phyloP scores from a whole-genome alignment of 2,329 filamentous ascomycete species.

The Clarireedia paspali region DNA sequence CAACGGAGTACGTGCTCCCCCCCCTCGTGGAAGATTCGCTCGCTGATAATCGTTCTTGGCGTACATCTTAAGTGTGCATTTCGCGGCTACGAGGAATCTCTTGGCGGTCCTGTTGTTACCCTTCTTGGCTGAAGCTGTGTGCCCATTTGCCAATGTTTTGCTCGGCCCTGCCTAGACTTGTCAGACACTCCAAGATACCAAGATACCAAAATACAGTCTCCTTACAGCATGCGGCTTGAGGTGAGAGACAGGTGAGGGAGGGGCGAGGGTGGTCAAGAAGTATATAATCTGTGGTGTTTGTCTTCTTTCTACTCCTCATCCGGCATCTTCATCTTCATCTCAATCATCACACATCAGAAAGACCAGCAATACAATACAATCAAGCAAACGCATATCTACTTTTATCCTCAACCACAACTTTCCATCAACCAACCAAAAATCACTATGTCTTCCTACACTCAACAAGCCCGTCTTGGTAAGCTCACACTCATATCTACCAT shows the following conservation, averaged over 20 bases:
- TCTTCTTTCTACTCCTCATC: constrained; percentile 6
- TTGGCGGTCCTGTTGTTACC: neutral
- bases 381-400: neutral
- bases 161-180: constrained; percentile 2
- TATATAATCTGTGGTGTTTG: constrained; percentile 1
- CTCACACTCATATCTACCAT: neutral
- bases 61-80: neutral
- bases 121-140: constrained; percentile 8
- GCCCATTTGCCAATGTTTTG: neutral
- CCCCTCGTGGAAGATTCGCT: neutral
- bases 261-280: neutral
- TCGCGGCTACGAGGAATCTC: neutral
- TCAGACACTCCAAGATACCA: constrained; percentile 3
- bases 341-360: neutral
- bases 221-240: neutral
- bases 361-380: neutral
- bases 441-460: constrained; percentile 6
- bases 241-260: neutral
- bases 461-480: constrained; percentile 6
- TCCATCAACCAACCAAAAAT: neutral
- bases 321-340: neutral
- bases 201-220: neutral
- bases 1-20: too few relatives aligned
- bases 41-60: neutral
- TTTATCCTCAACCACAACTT: neutral